phyloP scores from a whole-genome alignment of 1,284 basidiomycete genomes.

The Hymenochaete sp. region DNA sequence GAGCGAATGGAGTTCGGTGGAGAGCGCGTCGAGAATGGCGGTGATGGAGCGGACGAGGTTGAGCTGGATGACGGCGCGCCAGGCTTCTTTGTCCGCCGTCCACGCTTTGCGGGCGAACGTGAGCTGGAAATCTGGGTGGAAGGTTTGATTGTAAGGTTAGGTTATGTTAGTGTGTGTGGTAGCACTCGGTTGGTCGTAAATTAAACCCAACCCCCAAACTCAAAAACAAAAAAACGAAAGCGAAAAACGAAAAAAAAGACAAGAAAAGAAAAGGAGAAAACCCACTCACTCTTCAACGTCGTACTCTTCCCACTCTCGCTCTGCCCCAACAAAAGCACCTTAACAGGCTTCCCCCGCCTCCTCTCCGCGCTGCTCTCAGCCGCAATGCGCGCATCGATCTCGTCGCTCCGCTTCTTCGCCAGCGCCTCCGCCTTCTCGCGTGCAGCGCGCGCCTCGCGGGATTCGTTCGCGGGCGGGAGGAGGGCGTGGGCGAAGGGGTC shows the following conservation, averaged over 20 bases:
- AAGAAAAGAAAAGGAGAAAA: slow-evolving; percentile 4
- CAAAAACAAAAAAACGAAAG: too few species aligned
- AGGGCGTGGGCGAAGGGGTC: slow-evolving; percentile 12
- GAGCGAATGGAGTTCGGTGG: slow-evolving; percentile 32
- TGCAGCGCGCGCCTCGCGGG: slow-evolving; percentile 21
- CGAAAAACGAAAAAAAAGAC: too few species aligned
- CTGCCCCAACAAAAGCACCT: slow-evolving; percentile 52
- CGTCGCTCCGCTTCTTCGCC: slow-evolving; percentile 44
- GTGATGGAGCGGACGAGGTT: slow-evolving; percentile 66
- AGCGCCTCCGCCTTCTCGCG: slow-evolving; percentile 41
- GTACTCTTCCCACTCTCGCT: slow-evolving; percentile 54
- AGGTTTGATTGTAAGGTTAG: background rate
- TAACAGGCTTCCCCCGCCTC: slow-evolving; percentile 39
- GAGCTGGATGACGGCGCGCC: slow-evolving; percentile 68
- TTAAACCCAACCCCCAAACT: too few species aligned
- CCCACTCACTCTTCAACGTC: slow-evolving; percentile 39
- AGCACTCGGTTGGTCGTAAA: too few species aligned
- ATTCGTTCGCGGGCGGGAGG: slow-evolving; percentile 13
- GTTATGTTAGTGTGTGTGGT: too few species aligned
- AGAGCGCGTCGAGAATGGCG: slow-evolving; percentile 45
- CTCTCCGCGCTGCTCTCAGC: slow-evolving; percentile 35
- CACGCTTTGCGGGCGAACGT: slow-evolving; percentile 58
- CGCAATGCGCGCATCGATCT: slow-evolving; percentile 48
- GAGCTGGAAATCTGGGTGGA: slow-evolving; percentile 59
- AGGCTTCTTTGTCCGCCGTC: slow-evolving; percentile 57